Conservation (phyloP, 352 stramenopile species). For the Phytophthora chlamydospora region DNA sequence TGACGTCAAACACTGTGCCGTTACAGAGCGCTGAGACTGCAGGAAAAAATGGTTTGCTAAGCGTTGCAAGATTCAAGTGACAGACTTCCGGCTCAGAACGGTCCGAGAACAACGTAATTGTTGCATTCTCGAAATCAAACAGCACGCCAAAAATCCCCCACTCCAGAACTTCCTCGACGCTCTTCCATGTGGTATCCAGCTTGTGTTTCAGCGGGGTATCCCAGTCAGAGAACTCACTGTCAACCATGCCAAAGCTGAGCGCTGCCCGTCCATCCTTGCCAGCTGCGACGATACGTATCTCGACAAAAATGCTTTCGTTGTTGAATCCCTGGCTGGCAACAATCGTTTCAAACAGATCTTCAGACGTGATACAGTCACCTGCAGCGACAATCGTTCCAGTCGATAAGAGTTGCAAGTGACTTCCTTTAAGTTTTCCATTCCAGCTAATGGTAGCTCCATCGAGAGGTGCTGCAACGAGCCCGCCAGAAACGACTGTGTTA, state of each 20-base stretch:
- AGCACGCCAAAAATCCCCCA: slow-evolving; percentile 68
- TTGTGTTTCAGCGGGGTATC: slow-evolving; percentile 26
- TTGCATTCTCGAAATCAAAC: slow-evolving; percentile 77
- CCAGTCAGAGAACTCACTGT: slow-evolving; percentile 39
- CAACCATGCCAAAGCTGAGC: slow-evolving; percentile 65
- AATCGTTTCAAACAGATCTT: slow-evolving; percentile 65
- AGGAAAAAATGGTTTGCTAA: slow-evolving; percentile 55
- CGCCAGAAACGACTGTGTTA: slow-evolving; percentile 65
- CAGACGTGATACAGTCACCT: slow-evolving; percentile 50
- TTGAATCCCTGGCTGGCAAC: slow-evolving; percentile 60
- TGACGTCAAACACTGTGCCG: slow-evolving; percentile 61
- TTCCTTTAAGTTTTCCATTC: slow-evolving; percentile 63
- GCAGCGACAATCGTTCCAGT: slow-evolving; percentile 64
- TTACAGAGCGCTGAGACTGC: slow-evolving; percentile 77
- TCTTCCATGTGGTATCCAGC: slow-evolving; percentile 47
- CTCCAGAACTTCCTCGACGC: slow-evolving; percentile 39
- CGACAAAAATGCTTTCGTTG: slow-evolving; percentile 56
- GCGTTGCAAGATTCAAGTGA: slow-evolving; percentile 33
- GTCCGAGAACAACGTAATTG: slow-evolving; percentile 59
- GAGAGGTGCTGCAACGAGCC: slow-evolving; percentile 61
- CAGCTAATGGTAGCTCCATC: slow-evolving; percentile 68
- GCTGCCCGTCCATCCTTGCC: slow-evolving; percentile 53
- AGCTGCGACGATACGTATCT: slow-evolving; percentile 59
- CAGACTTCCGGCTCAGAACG: slow-evolving; percentile 47
- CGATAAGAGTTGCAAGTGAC: slow-evolving; percentile 49